These are phyloP conservation scores for Apophysomyces variabilis DNA, from an alignment of 371 early-diverging fungal genomes.

Conservation along the genomic window DNA sequence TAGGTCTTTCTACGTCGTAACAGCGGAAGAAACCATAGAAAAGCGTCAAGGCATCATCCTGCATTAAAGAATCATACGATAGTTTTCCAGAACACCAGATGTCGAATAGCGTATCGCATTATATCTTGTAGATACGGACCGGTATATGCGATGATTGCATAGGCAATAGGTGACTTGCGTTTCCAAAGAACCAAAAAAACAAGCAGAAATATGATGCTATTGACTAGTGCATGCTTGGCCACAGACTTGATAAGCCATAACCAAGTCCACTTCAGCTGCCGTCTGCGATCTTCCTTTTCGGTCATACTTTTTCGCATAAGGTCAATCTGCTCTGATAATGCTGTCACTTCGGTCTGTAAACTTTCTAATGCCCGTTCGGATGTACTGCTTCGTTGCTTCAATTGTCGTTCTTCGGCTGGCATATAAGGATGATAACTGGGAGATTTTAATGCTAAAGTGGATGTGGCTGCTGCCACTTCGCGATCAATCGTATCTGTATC, in stretches of 20 bases:
- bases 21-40: too few relatives aligned
- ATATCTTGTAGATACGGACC: conserved; percentile 33
- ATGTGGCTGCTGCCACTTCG: conserved; percentile 47
- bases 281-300: conserved; percentile 30
- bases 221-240: conserved; percentile 38
- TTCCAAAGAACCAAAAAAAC: conserved; percentile 37
- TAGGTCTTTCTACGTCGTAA: too few relatives aligned
- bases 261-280: conserved; percentile 29
- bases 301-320: conserved; percentile 30
- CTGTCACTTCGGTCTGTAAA: conserved; percentile 55
- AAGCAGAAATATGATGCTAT: conserved; percentile 37
- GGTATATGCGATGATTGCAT: conserved; percentile 32
- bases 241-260: conserved; percentile 25
- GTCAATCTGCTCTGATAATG: conserved; percentile 54
- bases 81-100: conserved; percentile 45
- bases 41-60: too few relatives aligned
- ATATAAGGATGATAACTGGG: conserved; percentile 33
- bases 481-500: conserved; percentile 47
- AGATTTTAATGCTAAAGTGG: conserved; percentile 23
- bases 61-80: conserved; percentile 26
- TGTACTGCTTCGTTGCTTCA: conserved; percentile 7
- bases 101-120: conserved; percentile 22
- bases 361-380: conserved; percentile 48
- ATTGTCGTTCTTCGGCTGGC: conserved; percentile 6
- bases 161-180: conserved; percentile 44